Conservation (phyloP, 768 basidiomycete species). For the Termitomyces sp. region DNA sequence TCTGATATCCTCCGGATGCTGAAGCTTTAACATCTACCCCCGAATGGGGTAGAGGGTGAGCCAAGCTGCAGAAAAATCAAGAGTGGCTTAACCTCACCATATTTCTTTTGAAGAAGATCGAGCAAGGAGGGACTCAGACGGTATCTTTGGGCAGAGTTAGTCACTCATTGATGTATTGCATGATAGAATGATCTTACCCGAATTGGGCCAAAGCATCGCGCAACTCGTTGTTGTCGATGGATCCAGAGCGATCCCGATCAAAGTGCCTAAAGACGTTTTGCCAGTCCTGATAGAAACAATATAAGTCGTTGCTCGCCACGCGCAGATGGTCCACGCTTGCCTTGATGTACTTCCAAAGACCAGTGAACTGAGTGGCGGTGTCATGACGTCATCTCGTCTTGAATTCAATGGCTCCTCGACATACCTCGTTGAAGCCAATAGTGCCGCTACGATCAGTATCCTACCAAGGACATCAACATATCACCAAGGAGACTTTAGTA, state of each 20-base stretch:
- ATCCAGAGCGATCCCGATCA: slow-evolving; percentile 79
- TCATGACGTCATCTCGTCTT: slow-evolving; percentile 15
- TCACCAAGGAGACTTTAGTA: background rate
- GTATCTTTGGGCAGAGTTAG: slow-evolving; percentile 33
- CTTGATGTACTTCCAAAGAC: slow-evolving; percentile 83
- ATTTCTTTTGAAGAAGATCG: slow-evolving; percentile 70
- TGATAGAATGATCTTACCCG: slow-evolving; percentile 45
- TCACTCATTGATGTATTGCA: background rate
- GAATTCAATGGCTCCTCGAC: slow-evolving; percentile 6
- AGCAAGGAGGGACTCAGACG: slow-evolving; percentile 67
- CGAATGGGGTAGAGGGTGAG: slow-evolving; percentile 28
- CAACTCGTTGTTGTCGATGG: slow-evolving; percentile 71
- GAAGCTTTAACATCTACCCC: slow-evolving; percentile 61
- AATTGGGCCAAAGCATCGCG: slow-evolving; percentile 68
- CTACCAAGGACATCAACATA: slow-evolving; percentile 17
- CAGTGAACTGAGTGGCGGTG: slow-evolving; percentile 49
- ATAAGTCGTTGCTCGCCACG: background rate
- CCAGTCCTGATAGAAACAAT: slow-evolving; percentile 55
- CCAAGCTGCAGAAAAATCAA: background rate
- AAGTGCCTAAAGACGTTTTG: slow-evolving; percentile 82
- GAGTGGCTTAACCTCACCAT: slow-evolving; percentile 43
- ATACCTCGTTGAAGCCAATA: slow-evolving; percentile 75
- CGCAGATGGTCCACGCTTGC: slow-evolving; percentile 19
- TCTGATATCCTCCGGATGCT: slow-evolving; percentile 25
- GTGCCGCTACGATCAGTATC: slow-evolving; percentile 76